These are phyloP conservation scores for Xylariales sp. DNA, from an alignment of 2,329 filamentous ascomycete species.

Conservation along the genomic window DNA sequence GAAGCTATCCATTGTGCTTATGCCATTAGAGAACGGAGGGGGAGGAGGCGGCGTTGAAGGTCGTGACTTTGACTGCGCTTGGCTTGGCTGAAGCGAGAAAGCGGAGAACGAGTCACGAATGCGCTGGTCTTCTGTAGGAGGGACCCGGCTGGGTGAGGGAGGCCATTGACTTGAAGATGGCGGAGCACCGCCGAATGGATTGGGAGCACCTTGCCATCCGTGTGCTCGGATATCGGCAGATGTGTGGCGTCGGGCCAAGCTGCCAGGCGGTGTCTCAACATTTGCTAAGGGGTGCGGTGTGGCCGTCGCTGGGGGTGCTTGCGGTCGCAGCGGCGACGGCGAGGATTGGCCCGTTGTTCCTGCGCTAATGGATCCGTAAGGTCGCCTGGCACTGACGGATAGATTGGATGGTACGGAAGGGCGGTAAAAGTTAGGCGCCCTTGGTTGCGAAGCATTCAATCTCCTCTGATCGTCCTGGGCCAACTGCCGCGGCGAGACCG, in stretches of 20 bases:
- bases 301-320: slow-evolving; percentile 57
- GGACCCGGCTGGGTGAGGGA: slow-evolving; percentile 46
- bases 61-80: slow-evolving; percentile 43
- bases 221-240: slow-evolving; percentile 92
- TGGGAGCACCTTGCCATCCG: slow-evolving; percentile 63
- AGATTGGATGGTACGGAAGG: slow-evolving; percentile 79
- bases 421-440: slow-evolving; percentile 62
- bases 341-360: slow-evolving; percentile 63
- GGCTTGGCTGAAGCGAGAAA: slow-evolving; percentile 43
- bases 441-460: slow-evolving; percentile 56
- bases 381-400: slow-evolving; percentile 68
- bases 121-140: slow-evolving; percentile 48
- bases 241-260: slow-evolving; percentile 79
- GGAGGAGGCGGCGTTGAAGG: slow-evolving; percentile 47
- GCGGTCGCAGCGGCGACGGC: slow-evolving; percentile 67
- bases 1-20: slow-evolving; percentile 43
- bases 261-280: slow-evolving; percentile 60
- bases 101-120: slow-evolving; percentile 52
- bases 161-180: slow-evolving; percentile 48
- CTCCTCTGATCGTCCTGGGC: slow-evolving; percentile 81
- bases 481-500: slow-evolving; percentile 82
- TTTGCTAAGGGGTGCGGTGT: slow-evolving; percentile 59
- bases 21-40: slow-evolving; percentile 44
- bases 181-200: slow-evolving; percentile 64
- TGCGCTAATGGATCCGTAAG: slow-evolving; percentile 81